Percentiles rank a stretch among this genome's conserved stretches.
Conservation (phyloP, 2,329 filamentous ascomycete genomes). For the Calonectria honghensis region DNA sequence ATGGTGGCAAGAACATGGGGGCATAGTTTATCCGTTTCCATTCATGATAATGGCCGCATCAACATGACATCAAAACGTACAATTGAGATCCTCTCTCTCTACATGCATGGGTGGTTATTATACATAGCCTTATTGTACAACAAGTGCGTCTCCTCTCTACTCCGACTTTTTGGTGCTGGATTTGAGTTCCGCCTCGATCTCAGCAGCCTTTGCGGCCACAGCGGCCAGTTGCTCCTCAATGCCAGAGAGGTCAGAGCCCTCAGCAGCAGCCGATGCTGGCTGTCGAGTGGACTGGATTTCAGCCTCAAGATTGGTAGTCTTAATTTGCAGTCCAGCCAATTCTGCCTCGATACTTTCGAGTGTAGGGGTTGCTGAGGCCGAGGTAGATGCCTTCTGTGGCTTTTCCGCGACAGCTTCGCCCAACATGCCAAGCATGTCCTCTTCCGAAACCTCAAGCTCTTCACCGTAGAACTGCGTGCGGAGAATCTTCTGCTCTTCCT, state of each 20-base stretch:
- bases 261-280: slow-evolving; percentile 9
- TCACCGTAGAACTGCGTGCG: slow-evolving; percentile 52
- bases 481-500: slow-evolving; percentile 62
- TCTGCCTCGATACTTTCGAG: slow-evolving; percentile 39
- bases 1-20: neutral
- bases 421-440: slow-evolving; percentile 61
- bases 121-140: slow-evolving; percentile 51
- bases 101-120: slow-evolving; percentile 47
- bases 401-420: slow-evolving; percentile 51
- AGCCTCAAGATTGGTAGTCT: slow-evolving; percentile 33
- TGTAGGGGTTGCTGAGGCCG: neutral
- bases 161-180: slow-evolving; percentile 46
- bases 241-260: slow-evolving; percentile 38
- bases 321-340: slow-evolving; percentile 28
- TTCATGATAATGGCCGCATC: slow-evolving; percentile 3
- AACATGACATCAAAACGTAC: slow-evolving; percentile 7
- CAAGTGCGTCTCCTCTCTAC: slow-evolving; percentile 42
- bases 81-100: slow-evolving; percentile 40
- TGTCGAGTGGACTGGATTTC: slow-evolving; percentile 24
- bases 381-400: slow-evolving; percentile 39
- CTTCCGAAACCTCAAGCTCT: slow-evolving; percentile 58
- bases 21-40: slow-evolving; percentile 36
- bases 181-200: slow-evolving; percentile 51
- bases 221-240: slow-evolving; percentile 50
- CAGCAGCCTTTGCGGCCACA: slow-evolving; percentile 44